These are phyloP conservation scores for Metschnikowia koreensis DNA, from an alignment of 805 yeast species.

Conservation along the genomic window DNA sequence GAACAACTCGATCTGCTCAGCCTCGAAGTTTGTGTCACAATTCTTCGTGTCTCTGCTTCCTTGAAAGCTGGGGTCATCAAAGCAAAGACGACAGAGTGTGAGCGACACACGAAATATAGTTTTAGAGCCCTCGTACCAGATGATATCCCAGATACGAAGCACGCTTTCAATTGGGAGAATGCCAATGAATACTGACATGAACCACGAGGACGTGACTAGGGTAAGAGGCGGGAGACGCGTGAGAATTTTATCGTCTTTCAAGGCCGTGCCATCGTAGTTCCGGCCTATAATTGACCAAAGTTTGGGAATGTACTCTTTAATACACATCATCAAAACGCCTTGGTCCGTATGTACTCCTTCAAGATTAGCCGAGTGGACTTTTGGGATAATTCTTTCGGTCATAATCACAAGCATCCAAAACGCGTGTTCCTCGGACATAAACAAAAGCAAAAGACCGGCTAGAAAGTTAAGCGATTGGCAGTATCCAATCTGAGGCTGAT, in stretches of 20 bases:
- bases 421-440: slow-evolving; percentile 84
- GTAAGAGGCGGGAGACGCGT: slow-evolving; percentile 85
- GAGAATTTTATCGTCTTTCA: slow-evolving; percentile 52
- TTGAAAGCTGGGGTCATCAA: slow-evolving; percentile 59
- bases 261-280: slow-evolving; percentile 38
- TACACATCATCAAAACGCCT: slow-evolving; percentile 86
- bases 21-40: slow-evolving; percentile 26
- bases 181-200: slow-evolving; percentile 95
- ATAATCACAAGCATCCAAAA: slow-evolving; percentile 96
- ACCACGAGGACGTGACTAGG: slow-evolving; percentile 94
- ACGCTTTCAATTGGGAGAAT: slow-evolving; percentile 85
- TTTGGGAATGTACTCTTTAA: slow-evolving; percentile 78
- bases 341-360: slow-evolving; percentile 96
- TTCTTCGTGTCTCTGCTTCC: slow-evolving; percentile 14
- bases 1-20: slow-evolving; percentile 55
- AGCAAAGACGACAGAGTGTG: slow-evolving; percentile 69
- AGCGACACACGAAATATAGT: slow-evolving; percentile 79
- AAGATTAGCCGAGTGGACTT: slow-evolving; percentile 82
- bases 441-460: slow-evolving; percentile 80
- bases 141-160: slow-evolving; percentile 89
- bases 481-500: slow-evolving; percentile 88
- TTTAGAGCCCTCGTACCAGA: slow-evolving; percentile 89
- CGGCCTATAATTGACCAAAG: slow-evolving; percentile 61
- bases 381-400: slow-evolving; percentile 82
- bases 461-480: slow-evolving; percentile 93